Percentiles rank a stretch among this genome's conserved stretches.
Conservation (phyloP, 2,329 filamentous ascomycete genomes). For the Aphanocladium album region DNA sequence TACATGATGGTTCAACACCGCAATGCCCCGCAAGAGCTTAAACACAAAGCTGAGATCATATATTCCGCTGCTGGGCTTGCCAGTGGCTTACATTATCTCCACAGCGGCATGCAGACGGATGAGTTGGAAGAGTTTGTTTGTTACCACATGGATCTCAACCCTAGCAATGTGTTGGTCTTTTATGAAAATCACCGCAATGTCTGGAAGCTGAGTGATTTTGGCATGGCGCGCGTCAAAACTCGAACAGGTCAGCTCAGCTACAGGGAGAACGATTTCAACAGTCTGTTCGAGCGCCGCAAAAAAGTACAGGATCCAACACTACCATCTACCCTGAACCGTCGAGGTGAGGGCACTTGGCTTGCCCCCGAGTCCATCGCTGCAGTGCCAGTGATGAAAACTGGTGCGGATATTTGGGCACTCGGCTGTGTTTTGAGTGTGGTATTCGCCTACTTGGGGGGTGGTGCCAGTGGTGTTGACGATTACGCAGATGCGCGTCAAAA, state of each 20-base stretch:
- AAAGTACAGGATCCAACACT: constrained; percentile 17
- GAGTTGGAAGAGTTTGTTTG: constrained; percentile 28
- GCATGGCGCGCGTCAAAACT: constrained; percentile 33
- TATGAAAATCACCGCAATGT: constrained; percentile 16
- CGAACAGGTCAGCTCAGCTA: constrained; percentile 6
- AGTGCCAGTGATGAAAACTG: constrained; percentile 25
- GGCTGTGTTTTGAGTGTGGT: constrained; percentile 36
- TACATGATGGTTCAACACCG: constrained; percentile 27
- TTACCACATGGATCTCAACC: constrained; percentile 38
- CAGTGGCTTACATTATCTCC: constrained; percentile 31
- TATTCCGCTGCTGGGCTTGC: constrained; percentile 27
- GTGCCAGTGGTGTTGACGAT: constrained; percentile 21
- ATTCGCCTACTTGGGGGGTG: constrained; percentile 31
- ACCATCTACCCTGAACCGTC: constrained; percentile 24
- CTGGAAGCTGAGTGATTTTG: constrained; percentile 41
- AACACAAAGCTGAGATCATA: constrained; percentile 24
- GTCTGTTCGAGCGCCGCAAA: constrained; percentile 21
- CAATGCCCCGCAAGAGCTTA: constrained; percentile 15
- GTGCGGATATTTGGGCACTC: constrained; percentile 37
- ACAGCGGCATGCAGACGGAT: constrained; percentile 27
- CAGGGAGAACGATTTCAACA: constrained; percentile 25
- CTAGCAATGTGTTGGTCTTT: constrained; percentile 32
- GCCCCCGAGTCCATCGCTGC: constrained; percentile 28
- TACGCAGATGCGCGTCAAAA: constrained; percentile 18
- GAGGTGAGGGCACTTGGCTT: constrained; percentile 32